Base-by-base conservation (phyloP, 129 eudicot genomes). In the Flaveria ramosissima region DNA sequence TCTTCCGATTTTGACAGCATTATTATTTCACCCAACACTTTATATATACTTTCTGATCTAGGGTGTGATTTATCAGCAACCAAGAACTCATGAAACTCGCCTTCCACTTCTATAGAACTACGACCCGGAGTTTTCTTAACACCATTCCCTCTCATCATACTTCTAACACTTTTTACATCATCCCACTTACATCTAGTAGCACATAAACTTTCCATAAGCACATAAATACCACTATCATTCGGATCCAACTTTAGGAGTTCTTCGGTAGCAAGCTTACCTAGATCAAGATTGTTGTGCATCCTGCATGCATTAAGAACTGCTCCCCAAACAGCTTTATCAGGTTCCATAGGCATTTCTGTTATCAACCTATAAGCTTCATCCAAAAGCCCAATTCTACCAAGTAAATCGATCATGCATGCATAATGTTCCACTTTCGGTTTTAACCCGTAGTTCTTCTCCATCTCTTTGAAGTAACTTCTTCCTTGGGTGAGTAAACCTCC, bases 391-490 rank as follows among this genome's bases (percentile, higher is more conserved):
- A 88, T 84, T 65, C 93, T 67, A 23, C 92, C 93, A 13, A 87
- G 77, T 57, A 92, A 90, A 80, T 89, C 96, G 10, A 89, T 81
- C 85, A 92, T 74, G 70, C 96, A 89, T 5, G 92, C 96, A 57
- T 87, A 89, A 50, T 92, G 97, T 60, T 89, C 70, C 3, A 85
- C 65, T 66, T 69, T 82, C 26, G 96, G 93, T 70, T 76, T 78
- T 26, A 92, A 56, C 63, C 96, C 87, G 32, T 85, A 86, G 8
- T 7, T 68, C 5, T 23, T 55, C 36, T 73, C 84, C 89, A 92
- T 92, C 65, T 86, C 77, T 63, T 81, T 60, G 71, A 92, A 89
- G 72, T 85, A 72, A 39, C 66, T 45, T 63, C 85, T 46, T 79
- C 96, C 97, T 77, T 87, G 85, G 15, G 81, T 73, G 19, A 92